Conservation (phyloP, 2,329 filamentous ascomycete genomes). For the Coccinonectria pachysandricola region DNA sequence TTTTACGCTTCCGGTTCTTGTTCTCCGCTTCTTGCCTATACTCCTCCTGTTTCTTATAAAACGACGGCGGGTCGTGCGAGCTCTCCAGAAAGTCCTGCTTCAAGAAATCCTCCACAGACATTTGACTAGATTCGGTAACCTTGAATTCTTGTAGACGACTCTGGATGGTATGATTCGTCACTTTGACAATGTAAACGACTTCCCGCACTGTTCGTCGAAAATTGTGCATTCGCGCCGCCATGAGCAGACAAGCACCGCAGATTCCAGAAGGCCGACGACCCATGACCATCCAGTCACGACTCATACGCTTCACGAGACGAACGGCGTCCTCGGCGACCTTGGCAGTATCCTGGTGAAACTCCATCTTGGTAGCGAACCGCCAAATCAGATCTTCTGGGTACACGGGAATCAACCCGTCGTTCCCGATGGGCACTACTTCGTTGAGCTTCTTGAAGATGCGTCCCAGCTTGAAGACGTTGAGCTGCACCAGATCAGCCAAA, state of each 20-base stretch:
- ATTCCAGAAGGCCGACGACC: slow-evolving; percentile 88
- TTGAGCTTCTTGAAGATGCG: slow-evolving; percentile 79
- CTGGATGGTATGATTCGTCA: slow-evolving; percentile 86
- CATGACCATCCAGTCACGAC: slow-evolving; percentile 92
- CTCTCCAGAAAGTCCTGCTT: slow-evolving; percentile 62
- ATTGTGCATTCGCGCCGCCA: slow-evolving; percentile 97
- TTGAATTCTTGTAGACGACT: slow-evolving; percentile 89
- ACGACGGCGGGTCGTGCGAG: slow-evolving; percentile 71
- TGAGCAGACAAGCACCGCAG: slow-evolving; percentile 85
- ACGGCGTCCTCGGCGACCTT: slow-evolving; percentile 83
- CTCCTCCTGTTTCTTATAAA: slow-evolving; percentile 57
- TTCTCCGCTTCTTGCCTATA: slow-evolving; percentile 43
- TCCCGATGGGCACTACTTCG: slow-evolving; percentile 59
- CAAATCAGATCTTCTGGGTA: slow-evolving; percentile 85
- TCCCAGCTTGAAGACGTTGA: slow-evolving; percentile 89
- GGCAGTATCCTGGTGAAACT: slow-evolving; percentile 74
- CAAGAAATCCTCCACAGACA: slow-evolving; percentile 82
- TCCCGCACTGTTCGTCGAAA: slow-evolving; percentile 87
- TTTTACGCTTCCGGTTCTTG: slow-evolving; percentile 38
- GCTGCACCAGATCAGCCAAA: slow-evolving; percentile 69
- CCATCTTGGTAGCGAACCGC: slow-evolving; percentile 82
- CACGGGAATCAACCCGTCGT: slow-evolving; percentile 55
- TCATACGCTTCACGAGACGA: slow-evolving; percentile 84
- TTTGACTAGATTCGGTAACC: slow-evolving; percentile 68
- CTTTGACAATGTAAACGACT: slow-evolving; percentile 96